Evolutionary conservation across 78 protist species (phyloP).

Genomic region (Emiliania huxleyi): DNA sequence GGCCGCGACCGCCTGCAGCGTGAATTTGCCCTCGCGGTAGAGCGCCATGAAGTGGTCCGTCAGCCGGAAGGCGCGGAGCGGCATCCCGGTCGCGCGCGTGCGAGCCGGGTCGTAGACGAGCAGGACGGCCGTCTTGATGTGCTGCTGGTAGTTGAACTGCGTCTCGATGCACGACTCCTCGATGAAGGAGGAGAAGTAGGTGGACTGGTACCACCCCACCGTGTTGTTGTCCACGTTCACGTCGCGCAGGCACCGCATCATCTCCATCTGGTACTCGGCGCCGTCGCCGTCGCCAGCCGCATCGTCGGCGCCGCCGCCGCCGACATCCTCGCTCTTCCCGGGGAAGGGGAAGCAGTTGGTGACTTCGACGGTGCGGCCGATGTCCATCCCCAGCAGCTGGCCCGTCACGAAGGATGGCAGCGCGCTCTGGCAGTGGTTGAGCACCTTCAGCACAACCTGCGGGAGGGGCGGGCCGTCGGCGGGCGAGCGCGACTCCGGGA

Average conservation of each 20-base stretch:
- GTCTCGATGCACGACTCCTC: neutral
- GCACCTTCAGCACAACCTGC: slow-evolving; percentile 28
- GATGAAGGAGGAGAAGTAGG: slow-evolving; percentile 12
- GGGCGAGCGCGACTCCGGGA: too few relatives aligned
- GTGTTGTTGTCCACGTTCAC: slow-evolving; percentile 30
- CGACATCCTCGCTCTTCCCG: neutral
- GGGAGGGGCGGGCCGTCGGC: neutral
- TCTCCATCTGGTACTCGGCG: slow-evolving; percentile 26
- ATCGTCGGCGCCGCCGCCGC: neutral
- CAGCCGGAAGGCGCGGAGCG: slow-evolving; percentile 30
- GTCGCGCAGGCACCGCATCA: slow-evolving; percentile 18
- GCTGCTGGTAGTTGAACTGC: slow-evolving; percentile 25
- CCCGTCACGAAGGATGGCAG: slow-evolving; percentile 19
- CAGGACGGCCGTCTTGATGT: slow-evolving; percentile 2
- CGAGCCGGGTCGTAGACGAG: slow-evolving; percentile 16
- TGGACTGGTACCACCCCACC: slow-evolving; percentile 29
- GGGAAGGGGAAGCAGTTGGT: slow-evolving; percentile 19
- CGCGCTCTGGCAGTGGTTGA: slow-evolving; percentile 3
- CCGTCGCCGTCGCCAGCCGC: neutral
- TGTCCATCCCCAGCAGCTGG: slow-evolving; percentile 38
- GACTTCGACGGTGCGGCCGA: slow-evolving; percentile 19
- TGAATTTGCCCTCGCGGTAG: neutral
- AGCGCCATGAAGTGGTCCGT: neutral
- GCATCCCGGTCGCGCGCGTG: neutral
- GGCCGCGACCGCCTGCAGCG: neutral